A percentile compares a stretch with the other conserved stretches of the same genome.
Evolutionary conservation across 495 filamentous ascomycete genomes (phyloP).

Genomic region (Neurospora sp.): DNA sequence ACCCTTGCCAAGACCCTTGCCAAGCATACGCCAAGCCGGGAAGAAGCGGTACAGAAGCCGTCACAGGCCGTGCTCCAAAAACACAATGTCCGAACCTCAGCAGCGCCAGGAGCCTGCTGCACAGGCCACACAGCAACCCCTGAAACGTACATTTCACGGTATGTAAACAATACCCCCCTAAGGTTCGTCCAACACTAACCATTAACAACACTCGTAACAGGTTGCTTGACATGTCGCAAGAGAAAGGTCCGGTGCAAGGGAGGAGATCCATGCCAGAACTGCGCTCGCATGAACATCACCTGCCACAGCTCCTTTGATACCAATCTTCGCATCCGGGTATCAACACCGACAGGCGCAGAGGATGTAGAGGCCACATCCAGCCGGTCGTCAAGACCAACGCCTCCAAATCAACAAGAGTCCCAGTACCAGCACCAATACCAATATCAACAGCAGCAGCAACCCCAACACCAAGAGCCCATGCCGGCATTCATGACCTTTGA

Average conservation of each 20-base stretch:
- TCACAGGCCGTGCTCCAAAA: not conserved
- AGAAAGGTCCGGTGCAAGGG: slow-evolving; percentile 27
- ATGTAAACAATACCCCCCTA: slow-evolving; percentile 1
- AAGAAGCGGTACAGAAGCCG: not conserved
- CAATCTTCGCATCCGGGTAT: slow-evolving; percentile 22
- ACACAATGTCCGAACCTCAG: not conserved
- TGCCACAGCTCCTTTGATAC: slow-evolving; percentile 28
- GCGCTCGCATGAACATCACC: slow-evolving; percentile 23
- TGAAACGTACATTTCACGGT: slow-evolving; percentile 27
- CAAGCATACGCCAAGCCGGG: not conserved
- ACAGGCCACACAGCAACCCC: slow-evolving; percentile 13
- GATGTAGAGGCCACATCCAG: slow-evolving; percentile 10
- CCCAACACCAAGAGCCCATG: not conserved
- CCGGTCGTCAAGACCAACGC: not conserved
- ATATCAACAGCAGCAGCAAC: not conserved
- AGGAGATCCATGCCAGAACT: slow-evolving; percentile 25
- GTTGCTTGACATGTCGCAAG: slow-evolving; percentile 29
- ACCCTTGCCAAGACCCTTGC: not conserved
- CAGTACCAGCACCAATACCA: not conserved
- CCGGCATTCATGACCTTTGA: not conserved
- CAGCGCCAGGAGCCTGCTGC: not conserved
- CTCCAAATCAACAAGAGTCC: not conserved
- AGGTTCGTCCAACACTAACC: not conserved
- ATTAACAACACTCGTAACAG: slow-evolving; percentile 2
- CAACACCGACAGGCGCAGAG: slow-evolving; percentile 19